A percentile compares a stretch with the other conserved stretches of the same genome.
phyloP scores from a whole-genome alignment of 1,139 yeast genomes.

The Yamadazyma atlantica region DNA sequence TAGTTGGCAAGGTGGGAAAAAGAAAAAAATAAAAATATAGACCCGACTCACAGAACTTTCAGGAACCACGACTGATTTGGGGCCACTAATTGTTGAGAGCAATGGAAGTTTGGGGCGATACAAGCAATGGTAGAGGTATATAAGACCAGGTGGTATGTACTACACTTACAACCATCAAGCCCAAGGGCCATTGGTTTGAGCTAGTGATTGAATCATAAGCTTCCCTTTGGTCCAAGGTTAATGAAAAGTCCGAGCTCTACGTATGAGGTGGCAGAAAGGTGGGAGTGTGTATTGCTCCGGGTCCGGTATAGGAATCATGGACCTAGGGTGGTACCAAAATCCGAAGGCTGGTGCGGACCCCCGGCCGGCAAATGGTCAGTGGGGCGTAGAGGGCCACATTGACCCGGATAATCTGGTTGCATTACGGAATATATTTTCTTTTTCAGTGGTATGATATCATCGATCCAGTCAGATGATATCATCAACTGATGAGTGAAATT shows the following conservation, averaged over 20 bases:
- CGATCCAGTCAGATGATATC: constrained; percentile 3
- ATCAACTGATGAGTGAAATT: constrained; percentile 1
- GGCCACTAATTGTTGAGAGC: not conserved
- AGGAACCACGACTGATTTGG: not conserved
- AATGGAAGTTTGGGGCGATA: too few species aligned
- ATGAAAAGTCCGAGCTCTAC: not conserved
- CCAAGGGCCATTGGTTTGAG: too few species aligned
- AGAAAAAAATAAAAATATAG: not conserved
- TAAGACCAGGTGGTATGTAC: too few species aligned
- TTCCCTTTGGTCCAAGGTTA: not conserved
- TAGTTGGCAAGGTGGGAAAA: constrained; percentile 2
- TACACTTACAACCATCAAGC: too few species aligned
- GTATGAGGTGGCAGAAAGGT: constrained; percentile 8
- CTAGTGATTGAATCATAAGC: not conserved
- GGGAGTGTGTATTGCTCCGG: too few species aligned
- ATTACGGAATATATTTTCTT: constrained; percentile 1
- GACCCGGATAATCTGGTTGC: constrained; percentile 18
- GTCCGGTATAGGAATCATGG: not conserved
- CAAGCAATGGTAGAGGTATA: too few species aligned
- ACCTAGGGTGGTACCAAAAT: too few species aligned
- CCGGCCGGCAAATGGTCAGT: too few species aligned
- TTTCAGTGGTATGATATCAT: constrained; percentile 8
- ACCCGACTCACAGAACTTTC: too few species aligned
- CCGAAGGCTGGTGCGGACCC: too few species aligned
- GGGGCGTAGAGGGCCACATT: constrained; percentile 22